Evolutionary conservation across 495 filamentous ascomycete genomes (phyloP).

Genomic region (Evansstolkia leycettana): DNA sequence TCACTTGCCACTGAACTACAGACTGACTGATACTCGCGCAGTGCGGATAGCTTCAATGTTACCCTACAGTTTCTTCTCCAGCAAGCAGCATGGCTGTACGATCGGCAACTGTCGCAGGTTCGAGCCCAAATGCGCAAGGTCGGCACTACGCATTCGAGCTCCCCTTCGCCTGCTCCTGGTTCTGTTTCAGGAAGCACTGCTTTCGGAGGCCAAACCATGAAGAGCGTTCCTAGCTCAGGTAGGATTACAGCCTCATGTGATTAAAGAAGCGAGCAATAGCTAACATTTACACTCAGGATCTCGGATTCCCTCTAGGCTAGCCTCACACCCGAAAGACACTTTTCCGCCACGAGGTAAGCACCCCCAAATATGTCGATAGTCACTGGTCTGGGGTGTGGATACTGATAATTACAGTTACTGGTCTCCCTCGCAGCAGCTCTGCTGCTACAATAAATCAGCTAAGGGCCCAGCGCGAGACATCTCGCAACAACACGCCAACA

Average conservation of each 20-base stretch:
- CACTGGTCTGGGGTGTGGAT: too few species aligned
- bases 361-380: too few species aligned
- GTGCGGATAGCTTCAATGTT: conserved; percentile 55
- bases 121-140: conserved; percentile 82
- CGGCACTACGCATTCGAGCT: conserved; percentile 33
- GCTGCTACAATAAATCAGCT: conserved; percentile 38
- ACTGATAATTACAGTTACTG: conserved; percentile 9
- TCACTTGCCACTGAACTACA: background rate
- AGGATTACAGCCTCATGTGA: conserved; percentile 8
- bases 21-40: conserved; percentile 15
- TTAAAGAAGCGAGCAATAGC: background rate
- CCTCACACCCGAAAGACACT: conserved; percentile 49
- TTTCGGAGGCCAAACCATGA: conserved; percentile 43
- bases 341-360: conserved; percentile 33
- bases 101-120: conserved; percentile 78
- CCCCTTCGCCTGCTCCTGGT: conserved; percentile 35
- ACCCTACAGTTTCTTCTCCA: conserved; percentile 81
- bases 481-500: conserved; percentile 34
- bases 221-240: conserved; percentile 45
- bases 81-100: conserved; percentile 90
- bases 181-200: conserved; percentile 36
- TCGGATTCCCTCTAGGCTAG: conserved; percentile 47
- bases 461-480: conserved; percentile 17
- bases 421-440: conserved; percentile 42
- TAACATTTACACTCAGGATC: conserved; percentile 24